phyloP scores from a whole-genome alignment of 257 asterid genomes.

The Fraxinus quadrangulata region DNA sequence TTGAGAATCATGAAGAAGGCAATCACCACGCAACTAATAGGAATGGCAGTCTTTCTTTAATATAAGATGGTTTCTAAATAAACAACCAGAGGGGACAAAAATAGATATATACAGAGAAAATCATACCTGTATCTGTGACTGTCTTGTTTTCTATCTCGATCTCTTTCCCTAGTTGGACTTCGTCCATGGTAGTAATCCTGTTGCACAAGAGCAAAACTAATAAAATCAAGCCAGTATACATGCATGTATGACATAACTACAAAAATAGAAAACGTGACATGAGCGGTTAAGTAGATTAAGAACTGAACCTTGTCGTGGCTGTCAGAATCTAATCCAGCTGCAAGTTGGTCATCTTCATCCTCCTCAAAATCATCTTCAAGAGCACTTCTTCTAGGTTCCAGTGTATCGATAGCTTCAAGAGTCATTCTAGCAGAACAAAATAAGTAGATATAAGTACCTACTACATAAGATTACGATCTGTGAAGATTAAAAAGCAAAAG shows the following conservation, averaged over 20 bases:
- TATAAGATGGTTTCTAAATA: background rate
- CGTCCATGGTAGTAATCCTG: slow-evolving; percentile 76
- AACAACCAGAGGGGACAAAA: background rate
- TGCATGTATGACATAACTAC: background rate
- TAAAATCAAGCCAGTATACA: slow-evolving; percentile 15
- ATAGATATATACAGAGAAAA: background rate
- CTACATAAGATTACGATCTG: background rate
- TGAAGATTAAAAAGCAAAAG: background rate
- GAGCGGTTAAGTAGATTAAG: background rate
- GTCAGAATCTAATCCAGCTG: slow-evolving; percentile 57
- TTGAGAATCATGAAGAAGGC: background rate
- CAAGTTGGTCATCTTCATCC: slow-evolving; percentile 79
- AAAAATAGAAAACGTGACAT: background rate
- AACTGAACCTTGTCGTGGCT: slow-evolving; percentile 63
- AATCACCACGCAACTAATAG: slow-evolving; percentile 13
- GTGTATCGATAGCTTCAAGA: slow-evolving; percentile 65
- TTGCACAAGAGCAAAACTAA: slow-evolving; percentile 19
- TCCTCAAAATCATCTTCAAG: slow-evolving; percentile 99
- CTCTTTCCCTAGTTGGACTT: slow-evolving; percentile 85
- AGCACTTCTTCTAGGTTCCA: slow-evolving; percentile 91
- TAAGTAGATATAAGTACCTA: slow-evolving; percentile 19
- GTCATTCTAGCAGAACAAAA: slow-evolving; percentile 57
- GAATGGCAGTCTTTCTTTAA: background rate
- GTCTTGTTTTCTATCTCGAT: slow-evolving; percentile 82
- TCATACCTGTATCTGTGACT: slow-evolving; percentile 75